Evolutionary conservation across 1,284 basidiomycete species (phyloP), one percentile per base, ranked within the genome.

Genomic region (Ceratobasidium sp.): DNA sequence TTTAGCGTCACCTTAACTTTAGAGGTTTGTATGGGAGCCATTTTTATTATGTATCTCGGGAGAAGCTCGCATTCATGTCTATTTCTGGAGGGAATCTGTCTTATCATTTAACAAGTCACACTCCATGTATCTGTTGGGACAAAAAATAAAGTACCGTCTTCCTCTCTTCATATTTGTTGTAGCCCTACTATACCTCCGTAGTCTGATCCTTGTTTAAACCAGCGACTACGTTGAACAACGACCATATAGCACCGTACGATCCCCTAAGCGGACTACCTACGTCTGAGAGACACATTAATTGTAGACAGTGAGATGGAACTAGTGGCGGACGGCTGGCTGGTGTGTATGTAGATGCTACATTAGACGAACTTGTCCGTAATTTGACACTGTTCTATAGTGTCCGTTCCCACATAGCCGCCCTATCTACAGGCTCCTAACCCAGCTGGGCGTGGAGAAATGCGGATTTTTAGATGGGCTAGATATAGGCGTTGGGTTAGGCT

Each of bases 121-220:
- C n/a, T n/a, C n/a, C n/a, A n/a, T n/a, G n/a, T n/a, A n/a, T n/a
- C n/a, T n/a, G n/a, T n/a, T n/a, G n/a, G n/a, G n/a, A n/a, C n/a
- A n/a, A n/a, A n/a, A n/a, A n/a, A n/a, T n/a, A n/a, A n/a, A n/a
- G n/a, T n/a, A n/a, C 73, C 75, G 69, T 56, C n/a, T n/a, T n/a
- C n/a, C n/a, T n/a, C n/a, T n/a, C n/a, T n/a, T 79, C 79, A 71
- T 94, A 95, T 65, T 95, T 94, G 83, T 94, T 90, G 47, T 77
- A 95, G 79, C 41, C 90, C 91, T 75, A 94, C 82, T 76, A 95
- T 90, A 19, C 93, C 93, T 0, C 66, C 47, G 73, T 54, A 53
- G 75, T 62, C 36, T 75, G 71, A 65, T 66, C 56, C 50, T 69
- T 73, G 4, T 67, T 56, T 33, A 75, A 77, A 54, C 76, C 75